phyloP scores from a whole-genome alignment of 805 yeast genomes.

The Grigorovia jiainica region DNA sequence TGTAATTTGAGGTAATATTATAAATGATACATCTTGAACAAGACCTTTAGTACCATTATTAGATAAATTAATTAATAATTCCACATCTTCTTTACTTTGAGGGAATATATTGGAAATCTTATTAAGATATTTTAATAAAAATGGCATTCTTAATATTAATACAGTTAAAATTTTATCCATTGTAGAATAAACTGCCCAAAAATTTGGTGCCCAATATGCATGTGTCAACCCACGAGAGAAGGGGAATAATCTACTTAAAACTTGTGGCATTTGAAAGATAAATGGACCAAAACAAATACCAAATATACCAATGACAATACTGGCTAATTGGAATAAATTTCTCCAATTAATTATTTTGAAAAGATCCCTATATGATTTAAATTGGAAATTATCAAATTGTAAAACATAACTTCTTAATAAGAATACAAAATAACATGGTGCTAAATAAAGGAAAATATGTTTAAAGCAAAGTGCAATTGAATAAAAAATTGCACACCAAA shows the following conservation, averaged over 20 bases:
- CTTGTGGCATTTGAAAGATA: constrained; percentile 51
- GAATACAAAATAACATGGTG: constrained; percentile 86
- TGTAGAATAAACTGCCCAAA: constrained; percentile 92
- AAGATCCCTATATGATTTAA: constrained; percentile 26
- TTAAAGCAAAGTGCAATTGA: constrained; percentile 80
- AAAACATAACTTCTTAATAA: constrained; percentile 65
- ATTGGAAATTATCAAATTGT: constrained; percentile 29
- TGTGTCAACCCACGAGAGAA: constrained; percentile 92
- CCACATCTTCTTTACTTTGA: constrained; percentile 21
- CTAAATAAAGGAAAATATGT: constrained; percentile 85
- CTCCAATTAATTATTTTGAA: constrained; percentile 40
- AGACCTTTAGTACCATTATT: constrained; percentile 68
- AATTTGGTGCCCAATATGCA: constrained; percentile 98
- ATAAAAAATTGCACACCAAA: constrained; percentile 61
- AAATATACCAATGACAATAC: constrained; percentile 53
- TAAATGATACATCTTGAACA: constrained; percentile 82
- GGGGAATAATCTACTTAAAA: constrained; percentile 72
- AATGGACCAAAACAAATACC: constrained; percentile 73
- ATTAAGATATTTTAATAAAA: constrained; percentile 35
- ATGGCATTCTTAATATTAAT: constrained; percentile 29
- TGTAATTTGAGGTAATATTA: constrained; percentile 68
- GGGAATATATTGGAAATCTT: constrained; percentile 30
- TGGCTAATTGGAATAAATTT: constrained; percentile 52
- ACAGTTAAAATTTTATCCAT: constrained; percentile 59
- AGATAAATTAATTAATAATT: constrained; percentile 22